phyloP scores from a whole-genome alignment of 257 asterid species.

The Cynanchum wilfordii region DNA sequence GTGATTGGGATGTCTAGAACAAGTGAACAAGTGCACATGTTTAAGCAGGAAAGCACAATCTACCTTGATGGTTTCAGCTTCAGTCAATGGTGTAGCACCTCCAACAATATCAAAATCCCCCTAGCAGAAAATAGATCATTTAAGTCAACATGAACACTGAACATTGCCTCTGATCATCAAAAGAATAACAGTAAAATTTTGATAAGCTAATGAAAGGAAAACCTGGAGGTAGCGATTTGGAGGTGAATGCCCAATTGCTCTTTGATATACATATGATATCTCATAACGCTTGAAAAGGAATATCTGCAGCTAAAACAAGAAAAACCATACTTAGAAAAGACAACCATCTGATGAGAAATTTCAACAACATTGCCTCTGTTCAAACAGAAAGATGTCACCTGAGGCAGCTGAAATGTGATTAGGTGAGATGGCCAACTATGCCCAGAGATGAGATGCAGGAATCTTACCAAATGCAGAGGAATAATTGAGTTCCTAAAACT shows the following conservation, averaged over 20 bases:
- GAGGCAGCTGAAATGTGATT: not conserved
- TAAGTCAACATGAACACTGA: conserved; percentile 1
- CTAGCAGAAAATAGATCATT: conserved; percentile 30
- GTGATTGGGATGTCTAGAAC: not conserved
- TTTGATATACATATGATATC: conserved; percentile 77
- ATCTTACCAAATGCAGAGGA: not conserved
- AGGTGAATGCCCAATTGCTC: conserved; percentile 92
- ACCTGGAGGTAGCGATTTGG: conserved; percentile 98
- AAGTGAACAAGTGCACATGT: not conserved
- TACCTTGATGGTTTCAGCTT: conserved; percentile 95
- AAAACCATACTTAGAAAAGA: not conserved
- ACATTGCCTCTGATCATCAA: not conserved
- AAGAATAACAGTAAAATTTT: conserved; percentile 8
- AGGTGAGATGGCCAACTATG: not conserved
- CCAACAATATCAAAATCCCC: conserved; percentile 96
- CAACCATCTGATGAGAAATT: not conserved
- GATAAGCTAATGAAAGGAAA: conserved; percentile 16
- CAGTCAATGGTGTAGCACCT: conserved; percentile 82
- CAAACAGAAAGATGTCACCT: not conserved
- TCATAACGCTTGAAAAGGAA: conserved; percentile 79
- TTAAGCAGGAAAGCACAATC: conserved; percentile 22
- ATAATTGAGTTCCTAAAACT: not conserved
- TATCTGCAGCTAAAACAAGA: conserved; percentile 41
- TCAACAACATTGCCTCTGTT: not conserved
- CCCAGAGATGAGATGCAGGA: not conserved